Evolutionary conservation across 106 monocot species (phyloP).

Genomic region (Hemerocallis citrina): DNA sequence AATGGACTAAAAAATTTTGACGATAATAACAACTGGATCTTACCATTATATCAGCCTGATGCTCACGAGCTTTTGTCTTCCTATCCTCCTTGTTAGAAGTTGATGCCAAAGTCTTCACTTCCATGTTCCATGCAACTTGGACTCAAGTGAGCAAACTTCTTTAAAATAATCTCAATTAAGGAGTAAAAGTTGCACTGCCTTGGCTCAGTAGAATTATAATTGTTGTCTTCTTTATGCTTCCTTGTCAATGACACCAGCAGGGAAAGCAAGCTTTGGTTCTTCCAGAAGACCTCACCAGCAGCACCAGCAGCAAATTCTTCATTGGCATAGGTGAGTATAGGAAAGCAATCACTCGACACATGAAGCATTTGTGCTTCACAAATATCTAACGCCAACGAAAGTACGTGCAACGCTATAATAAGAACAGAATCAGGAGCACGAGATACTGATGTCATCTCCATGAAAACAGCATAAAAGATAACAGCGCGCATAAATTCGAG

Average conservation of each 20-base stretch:
- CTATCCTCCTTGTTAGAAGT: constrained; percentile 28
- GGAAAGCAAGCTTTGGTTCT: constrained; percentile 55
- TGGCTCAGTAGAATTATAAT: constrained; percentile 22
- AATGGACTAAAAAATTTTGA: too few species aligned
- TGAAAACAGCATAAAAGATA: constrained; percentile 52
- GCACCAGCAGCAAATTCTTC: constrained; percentile 29
- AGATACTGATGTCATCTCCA: constrained; percentile 28
- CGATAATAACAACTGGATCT: not conserved
- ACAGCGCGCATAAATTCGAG: constrained; percentile 53
- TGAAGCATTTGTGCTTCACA: constrained; percentile 30
- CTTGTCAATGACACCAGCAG: constrained; percentile 52
- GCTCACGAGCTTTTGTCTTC: constrained; percentile 59
- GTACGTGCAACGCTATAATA: constrained; percentile 60
- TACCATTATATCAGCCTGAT: constrained; percentile 85
- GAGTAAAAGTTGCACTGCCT: constrained; percentile 39
- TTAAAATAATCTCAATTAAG: constrained; percentile 53
- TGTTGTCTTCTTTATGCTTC: constrained; percentile 57
- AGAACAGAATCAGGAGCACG: constrained; percentile 81
- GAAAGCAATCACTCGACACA: constrained; percentile 14
- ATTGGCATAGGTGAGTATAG: constrained; percentile 47
- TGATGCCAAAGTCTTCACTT: constrained; percentile 6
- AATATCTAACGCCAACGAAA: constrained; percentile 64
- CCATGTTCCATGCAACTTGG: constrained; percentile 26
- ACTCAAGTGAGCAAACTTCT: constrained; percentile 62
- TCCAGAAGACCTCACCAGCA: constrained; percentile 12